Evolutionary conservation across 306 rosid species (phyloP).

Genomic region (Quillaja saponaria): DNA sequence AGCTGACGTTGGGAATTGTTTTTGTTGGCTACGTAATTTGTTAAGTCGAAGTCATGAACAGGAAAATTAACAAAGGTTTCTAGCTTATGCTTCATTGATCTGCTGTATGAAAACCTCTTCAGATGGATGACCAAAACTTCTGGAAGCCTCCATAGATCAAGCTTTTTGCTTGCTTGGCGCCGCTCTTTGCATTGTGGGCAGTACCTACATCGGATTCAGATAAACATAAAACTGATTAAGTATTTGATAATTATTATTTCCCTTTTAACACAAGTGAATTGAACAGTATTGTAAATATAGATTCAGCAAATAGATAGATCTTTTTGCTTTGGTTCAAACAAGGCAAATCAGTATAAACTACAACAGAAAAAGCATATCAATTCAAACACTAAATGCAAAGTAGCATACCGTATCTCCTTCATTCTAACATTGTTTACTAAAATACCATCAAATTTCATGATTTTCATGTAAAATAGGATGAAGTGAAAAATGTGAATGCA

Average conservation of each 20-base stretch:
- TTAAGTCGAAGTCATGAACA: slow-evolving; percentile 84
- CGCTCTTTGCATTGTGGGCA: slow-evolving; percentile 93
- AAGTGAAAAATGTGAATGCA: not conserved
- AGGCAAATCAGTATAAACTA: slow-evolving; percentile 8
- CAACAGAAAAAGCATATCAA: not conserved
- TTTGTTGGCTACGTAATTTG: slow-evolving; percentile 86
- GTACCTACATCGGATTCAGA: slow-evolving; percentile 57
- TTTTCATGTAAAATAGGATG: slow-evolving; percentile 5
- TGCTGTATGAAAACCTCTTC: slow-evolving; percentile 96
- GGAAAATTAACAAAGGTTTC: slow-evolving; percentile 96
- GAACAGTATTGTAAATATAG: not conserved
- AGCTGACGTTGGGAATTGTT: slow-evolving; percentile 73
- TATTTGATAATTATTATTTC: slow-evolving; percentile 9
- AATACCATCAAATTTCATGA: not conserved
- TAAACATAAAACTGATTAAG: slow-evolving; percentile 19
- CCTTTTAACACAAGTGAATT: not conserved
- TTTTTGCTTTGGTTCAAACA: slow-evolving; percentile 5
- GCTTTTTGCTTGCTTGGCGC: slow-evolving; percentile 97
- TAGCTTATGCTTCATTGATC: slow-evolving; percentile 95
- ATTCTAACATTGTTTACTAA: slow-evolving; percentile 7
- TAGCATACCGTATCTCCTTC: slow-evolving; percentile 4
- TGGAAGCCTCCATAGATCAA: slow-evolving; percentile 97
- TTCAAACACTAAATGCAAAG: slow-evolving; percentile 16
- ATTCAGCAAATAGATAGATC: not conserved
- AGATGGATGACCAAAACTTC: slow-evolving; percentile 94